Evolutionary conservation across 768 basidiomycete genomes (phyloP).

Genomic region (Boletus edulis): DNA sequence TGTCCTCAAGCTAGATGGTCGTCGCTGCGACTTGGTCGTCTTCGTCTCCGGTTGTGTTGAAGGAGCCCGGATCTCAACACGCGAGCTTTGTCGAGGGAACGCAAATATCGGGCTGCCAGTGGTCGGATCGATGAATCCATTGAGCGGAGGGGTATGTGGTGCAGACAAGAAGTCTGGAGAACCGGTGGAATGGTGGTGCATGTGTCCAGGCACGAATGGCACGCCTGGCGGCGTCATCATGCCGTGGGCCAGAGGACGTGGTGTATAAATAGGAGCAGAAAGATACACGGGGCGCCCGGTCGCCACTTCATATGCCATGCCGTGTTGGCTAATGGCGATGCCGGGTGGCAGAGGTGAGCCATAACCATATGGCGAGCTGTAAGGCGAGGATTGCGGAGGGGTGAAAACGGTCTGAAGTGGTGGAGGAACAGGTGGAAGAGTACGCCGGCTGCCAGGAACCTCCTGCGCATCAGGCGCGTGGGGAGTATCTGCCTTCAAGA

Average conservation of each 20-base stretch:
- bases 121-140: constrained; percentile 62
- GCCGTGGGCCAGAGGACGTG: constrained; percentile 60
- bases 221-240: constrained; percentile 47
- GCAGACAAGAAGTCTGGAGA: constrained; percentile 64
- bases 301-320: constrained; percentile 78
- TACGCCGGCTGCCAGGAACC: constrained; percentile 20
- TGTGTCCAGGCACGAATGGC: constrained; percentile 59
- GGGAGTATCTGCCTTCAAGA: constrained; percentile 31
- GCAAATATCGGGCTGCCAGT: constrained; percentile 73
- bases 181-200: constrained; percentile 56
- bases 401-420: constrained; percentile 46
- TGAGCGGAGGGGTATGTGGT: constrained; percentile 59
- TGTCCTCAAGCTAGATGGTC: constrained; percentile 46
- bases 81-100: constrained; percentile 67
- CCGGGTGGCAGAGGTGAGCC: constrained; percentile 61
- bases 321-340: constrained; percentile 69
- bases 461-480: constrained; percentile 21
- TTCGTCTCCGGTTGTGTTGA: constrained; percentile 26
- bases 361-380: constrained; percentile 67
- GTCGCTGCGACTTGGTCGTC: constrained; percentile 22
- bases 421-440: constrained; percentile 38
- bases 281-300: constrained; percentile 81
- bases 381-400: constrained; percentile 46
- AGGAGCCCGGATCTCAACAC: constrained; percentile 74
- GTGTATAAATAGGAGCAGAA: constrained; percentile 62